Conservation (phyloP, 2,329 filamentous ascomycete species). For the Mycosphaerella sp. region DNA sequence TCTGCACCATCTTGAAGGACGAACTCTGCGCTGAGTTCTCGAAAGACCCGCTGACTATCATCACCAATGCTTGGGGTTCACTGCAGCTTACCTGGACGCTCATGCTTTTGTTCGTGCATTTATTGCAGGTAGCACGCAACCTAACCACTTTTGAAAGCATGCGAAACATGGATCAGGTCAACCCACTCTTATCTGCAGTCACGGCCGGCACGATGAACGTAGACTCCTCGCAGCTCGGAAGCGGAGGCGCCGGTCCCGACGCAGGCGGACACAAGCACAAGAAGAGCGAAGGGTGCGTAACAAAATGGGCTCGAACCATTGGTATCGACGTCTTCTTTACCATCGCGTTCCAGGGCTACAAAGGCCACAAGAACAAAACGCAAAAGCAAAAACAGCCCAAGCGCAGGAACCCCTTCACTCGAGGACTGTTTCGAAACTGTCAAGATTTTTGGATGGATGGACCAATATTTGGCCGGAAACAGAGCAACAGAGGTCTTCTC, state of each 20-base stretch:
- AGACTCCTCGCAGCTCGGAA: slow-evolving; percentile 65
- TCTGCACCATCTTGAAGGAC: slow-evolving; percentile 71
- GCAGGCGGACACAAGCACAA: slow-evolving; percentile 45
- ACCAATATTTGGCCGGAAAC: slow-evolving; percentile 68
- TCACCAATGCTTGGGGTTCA: slow-evolving; percentile 70
- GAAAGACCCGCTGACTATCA: slow-evolving; percentile 75
- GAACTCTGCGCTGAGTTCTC: slow-evolving; percentile 69
- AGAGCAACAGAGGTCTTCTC: slow-evolving; percentile 67
- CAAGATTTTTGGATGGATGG: slow-evolving; percentile 95
- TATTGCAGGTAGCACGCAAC: slow-evolving; percentile 84
- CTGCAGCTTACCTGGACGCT: slow-evolving; percentile 90
- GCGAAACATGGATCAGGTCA: slow-evolving; percentile 57
- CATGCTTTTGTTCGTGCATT: slow-evolving; percentile 94
- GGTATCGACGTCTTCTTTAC: slow-evolving; percentile 92
- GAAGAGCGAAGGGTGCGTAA: slow-evolving; percentile 61
- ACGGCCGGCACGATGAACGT: slow-evolving; percentile 60
- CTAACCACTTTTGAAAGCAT: slow-evolving; percentile 98
- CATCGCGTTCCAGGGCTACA: slow-evolving; percentile 72
- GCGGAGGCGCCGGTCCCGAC: slow-evolving; percentile 59
- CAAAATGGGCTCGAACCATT: slow-evolving; percentile 75
- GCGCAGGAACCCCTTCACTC: slow-evolving; percentile 74
- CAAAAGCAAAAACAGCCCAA: slow-evolving; percentile 14
- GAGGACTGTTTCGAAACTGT: slow-evolving; percentile 81
- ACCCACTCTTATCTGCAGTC: slow-evolving; percentile 65
- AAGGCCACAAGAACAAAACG: slow-evolving; percentile 45